A percentile compares a stretch with the other conserved stretches of the same genome.
phyloP scores from a whole-genome alignment of 1,139 yeast species.

The Taphrina wiesneri region DNA sequence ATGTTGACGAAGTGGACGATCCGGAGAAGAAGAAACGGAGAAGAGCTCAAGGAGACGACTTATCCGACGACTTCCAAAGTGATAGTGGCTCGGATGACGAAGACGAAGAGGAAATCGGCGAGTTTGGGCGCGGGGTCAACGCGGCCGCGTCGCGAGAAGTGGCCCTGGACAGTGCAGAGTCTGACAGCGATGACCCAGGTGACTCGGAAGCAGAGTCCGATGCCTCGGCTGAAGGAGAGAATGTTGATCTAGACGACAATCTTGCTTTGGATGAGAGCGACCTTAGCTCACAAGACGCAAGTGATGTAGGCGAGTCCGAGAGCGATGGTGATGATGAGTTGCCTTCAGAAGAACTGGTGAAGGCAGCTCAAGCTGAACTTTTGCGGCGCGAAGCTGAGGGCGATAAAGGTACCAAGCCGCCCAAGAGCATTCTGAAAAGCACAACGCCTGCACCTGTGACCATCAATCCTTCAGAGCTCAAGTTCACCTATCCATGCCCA shows the following conservation, averaged over 20 bases:
- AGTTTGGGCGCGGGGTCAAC: slow-evolving; percentile 27
- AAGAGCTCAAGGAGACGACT: slow-evolving; percentile 42
- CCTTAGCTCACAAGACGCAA: slow-evolving; percentile 54
- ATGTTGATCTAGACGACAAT: slow-evolving; percentile 37
- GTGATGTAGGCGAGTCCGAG: slow-evolving; percentile 43
- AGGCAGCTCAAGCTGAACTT: slow-evolving; percentile 29
- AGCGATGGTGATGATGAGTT: slow-evolving; percentile 37
- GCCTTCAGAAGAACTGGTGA: slow-evolving; percentile 17
- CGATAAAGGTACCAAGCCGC: background rate
- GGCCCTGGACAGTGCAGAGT: slow-evolving; percentile 33
- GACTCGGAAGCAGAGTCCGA: background rate
- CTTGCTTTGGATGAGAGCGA: slow-evolving; percentile 38
- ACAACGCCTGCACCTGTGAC: slow-evolving; percentile 9
- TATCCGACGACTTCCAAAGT: slow-evolving; percentile 50
- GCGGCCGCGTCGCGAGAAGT: slow-evolving; percentile 23
- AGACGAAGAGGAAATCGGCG: slow-evolving; percentile 32
- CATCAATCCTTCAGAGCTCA: slow-evolving; percentile 39
- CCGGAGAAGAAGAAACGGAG: slow-evolving; percentile 27
- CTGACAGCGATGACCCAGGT: slow-evolving; percentile 40
- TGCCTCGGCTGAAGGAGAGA: background rate
- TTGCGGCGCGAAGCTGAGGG: slow-evolving; percentile 13
- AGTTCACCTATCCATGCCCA: slow-evolving; percentile 55
- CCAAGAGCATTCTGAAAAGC: slow-evolving; percentile 22
- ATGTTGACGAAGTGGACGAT: slow-evolving; percentile 69
- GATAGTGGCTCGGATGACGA: slow-evolving; percentile 36